Evolutionary conservation across 306 rosid genomes (phyloP).

Genomic region (Sindora glabra): DNA sequence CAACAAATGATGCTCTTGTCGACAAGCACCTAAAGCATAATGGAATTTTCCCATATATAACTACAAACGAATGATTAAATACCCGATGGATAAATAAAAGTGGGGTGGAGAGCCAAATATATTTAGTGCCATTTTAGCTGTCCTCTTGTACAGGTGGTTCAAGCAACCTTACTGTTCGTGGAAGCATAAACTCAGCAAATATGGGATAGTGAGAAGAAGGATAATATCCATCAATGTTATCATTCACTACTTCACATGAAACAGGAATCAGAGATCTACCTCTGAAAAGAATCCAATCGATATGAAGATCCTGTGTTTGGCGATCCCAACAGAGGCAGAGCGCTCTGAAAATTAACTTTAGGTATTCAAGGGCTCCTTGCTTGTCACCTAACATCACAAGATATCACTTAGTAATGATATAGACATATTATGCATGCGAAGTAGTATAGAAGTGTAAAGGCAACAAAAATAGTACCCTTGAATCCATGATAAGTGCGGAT

Average conservation of each 20-base stretch:
- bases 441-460: neutral
- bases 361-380: conserved; percentile 86
- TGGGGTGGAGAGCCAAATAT: conserved; percentile 1
- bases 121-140: conserved; percentile 26
- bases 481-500: conserved; percentile 94
- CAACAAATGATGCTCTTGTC: conserved; percentile 18
- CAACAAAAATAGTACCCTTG: conserved; percentile 53
- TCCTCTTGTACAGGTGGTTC: conserved; percentile 56
- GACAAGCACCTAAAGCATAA: conserved; percentile 6
- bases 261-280: conserved; percentile 93
- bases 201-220: conserved; percentile 94
- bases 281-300: conserved; percentile 97
- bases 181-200: conserved; percentile 89
- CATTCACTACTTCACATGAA: conserved; percentile 81
- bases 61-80: conserved; percentile 1
- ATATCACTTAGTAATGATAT: neutral
- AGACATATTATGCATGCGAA: neutral
- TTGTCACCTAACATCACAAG: conserved; percentile 61
- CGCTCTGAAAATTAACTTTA: conserved; percentile 85
- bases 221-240: conserved; percentile 72
- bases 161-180: conserved; percentile 73
- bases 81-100: neutral
- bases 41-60: neutral
- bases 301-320: conserved; percentile 93
- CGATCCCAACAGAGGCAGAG: conserved; percentile 99